Base-by-base conservation (phyloP, 176 grass and related monocot species). In the Eleusine coracana region DNA sequence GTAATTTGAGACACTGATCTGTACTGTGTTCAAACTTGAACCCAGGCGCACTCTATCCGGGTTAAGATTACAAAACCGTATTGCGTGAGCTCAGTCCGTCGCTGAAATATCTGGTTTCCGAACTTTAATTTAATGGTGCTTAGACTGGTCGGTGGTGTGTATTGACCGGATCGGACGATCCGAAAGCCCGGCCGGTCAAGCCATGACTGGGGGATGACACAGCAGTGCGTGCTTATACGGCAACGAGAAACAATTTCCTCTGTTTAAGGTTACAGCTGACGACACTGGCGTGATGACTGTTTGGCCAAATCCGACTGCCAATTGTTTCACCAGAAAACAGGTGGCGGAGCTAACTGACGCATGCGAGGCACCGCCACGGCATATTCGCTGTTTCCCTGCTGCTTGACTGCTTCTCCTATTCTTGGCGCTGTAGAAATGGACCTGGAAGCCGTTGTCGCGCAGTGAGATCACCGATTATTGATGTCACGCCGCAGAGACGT, bases 221-320 rank as follows among this genome's bases (percentile, higher is more conserved):
- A 18, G 38, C 37, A 11, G 17, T 20, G 9, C 10, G 21, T 78
- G 9, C 3, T 23, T 52, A 3, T 21, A 46, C 23, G 34, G 10
- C 20, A 41, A 10, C 44, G 40, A 52, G 74, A 25, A 14, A 18
- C 6, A 18, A 10, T 20, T 44, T 44, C 10, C 25, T 34, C 20
- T 1, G 3, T 13, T 38, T 63, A 63, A 28, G 25, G 67, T 65
- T 54, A 40, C 12, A 40, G 31, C 34, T 83, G 56, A 16, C 46
- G 56, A 16, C 46, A 74, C 68, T 75, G 81, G 61, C 3, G 41
- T n/a, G 69, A 75, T 31, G 81, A 84, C 75, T 42, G 78, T 28
- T 59, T 58, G 16, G 52, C 15, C 54, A 3, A 34, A 44, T 15
- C 10, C 17, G 20, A 31, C 18, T 20, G 45, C 10, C 51, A 62